These are phyloP conservation scores for Torulaspora delbrueckii DNA, from an alignment of 805 yeast species.

Conservation along the genomic window DNA sequence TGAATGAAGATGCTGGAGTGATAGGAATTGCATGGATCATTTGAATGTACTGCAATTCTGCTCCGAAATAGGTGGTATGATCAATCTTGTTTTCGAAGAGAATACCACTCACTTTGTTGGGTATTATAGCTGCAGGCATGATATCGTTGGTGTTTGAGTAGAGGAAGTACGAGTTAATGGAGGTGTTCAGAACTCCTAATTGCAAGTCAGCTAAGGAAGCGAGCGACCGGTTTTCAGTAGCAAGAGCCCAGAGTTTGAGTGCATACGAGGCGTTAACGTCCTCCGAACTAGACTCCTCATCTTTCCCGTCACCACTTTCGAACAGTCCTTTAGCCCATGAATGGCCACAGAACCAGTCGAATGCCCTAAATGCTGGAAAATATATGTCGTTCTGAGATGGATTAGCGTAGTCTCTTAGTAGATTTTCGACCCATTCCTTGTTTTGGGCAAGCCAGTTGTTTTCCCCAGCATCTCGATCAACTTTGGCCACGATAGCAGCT, in stretches of 20 bases:
- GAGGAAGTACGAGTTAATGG: conserved; percentile 54
- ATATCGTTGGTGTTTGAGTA: conserved; percentile 48
- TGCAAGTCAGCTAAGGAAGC: conserved; percentile 53
- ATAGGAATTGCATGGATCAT: conserved; percentile 77
- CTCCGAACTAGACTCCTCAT: conserved; percentile 70
- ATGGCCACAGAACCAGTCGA: conserved; percentile 75
- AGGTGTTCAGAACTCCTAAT: conserved; percentile 51
- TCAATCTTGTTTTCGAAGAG: conserved; percentile 68
- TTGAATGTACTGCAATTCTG: conserved; percentile 67
- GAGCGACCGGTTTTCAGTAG: conserved; percentile 48
- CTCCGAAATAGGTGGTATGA: conserved; percentile 71
- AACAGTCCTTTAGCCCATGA: conserved; percentile 75
- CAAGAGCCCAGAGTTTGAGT: conserved; percentile 59
- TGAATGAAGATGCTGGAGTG: conserved; percentile 60
- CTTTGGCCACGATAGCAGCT: conserved; percentile 55
- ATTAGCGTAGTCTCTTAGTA: conserved; percentile 64
- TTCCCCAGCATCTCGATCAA: conserved; percentile 43
- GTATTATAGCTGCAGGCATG: conserved; percentile 51
- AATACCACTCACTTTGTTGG: conserved; percentile 69
- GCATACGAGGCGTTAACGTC: conserved; percentile 71
- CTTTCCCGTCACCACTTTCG: conserved; percentile 69
- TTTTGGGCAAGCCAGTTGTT: conserved; percentile 54
- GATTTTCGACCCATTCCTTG: conserved; percentile 49
- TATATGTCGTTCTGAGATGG: conserved; percentile 49
- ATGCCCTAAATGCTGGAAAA: conserved; percentile 64